Evolutionary conservation across 352 stramenopile genomes (phyloP), one percentile per base, ranked within the genome.

Genomic region (Paralagenidium karlingii): DNA sequence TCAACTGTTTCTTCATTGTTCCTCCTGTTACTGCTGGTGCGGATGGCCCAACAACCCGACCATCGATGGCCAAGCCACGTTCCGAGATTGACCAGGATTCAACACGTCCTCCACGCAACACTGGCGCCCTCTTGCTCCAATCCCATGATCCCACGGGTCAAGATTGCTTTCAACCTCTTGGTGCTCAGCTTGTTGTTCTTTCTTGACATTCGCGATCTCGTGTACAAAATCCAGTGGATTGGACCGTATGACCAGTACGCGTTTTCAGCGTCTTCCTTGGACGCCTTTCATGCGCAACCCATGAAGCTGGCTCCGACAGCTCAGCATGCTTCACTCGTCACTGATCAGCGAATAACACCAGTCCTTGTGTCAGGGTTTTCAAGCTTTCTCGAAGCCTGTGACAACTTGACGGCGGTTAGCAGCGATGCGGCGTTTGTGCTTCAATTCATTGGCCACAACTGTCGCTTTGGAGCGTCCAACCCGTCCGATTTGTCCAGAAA

Each of bases 381-480:
- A 15, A 44, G 42, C 45, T 61, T 12, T 47, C 48, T 3, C 41
- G 43, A 2, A 11, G n/a, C 13, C 9, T 58, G 43, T 25, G 16
- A 40, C 6, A 38, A 20, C 2, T 33, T 58, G 20, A 43, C 48
- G 3, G 34, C 49, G 26, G 47, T 57, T 24, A 46, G 49, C n/a
- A n/a, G n/a, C n/a, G n/a, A n/a, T n/a, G n/a, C n/a, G n/a, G n/a
- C 51, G 9, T 58, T 61, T 37, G 67, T 68, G 32, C 40, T 66
- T 28, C 38, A 58, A 10, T 49, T 52, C 12, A 33, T 70, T 18
- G 51, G 46, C 22, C 22, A 36, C 33, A 60, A 63, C 38, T 70
- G 56, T 43, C 48, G 37, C 3, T 19, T 55, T 38, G 40, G 42
- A 12, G 53, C 31, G 0, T 12, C 30, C 13, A 45, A 52, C 11